Percentiles rank a stretch among this genome's conserved stretches.
phyloP scores from a whole-genome alignment of 2,329 filamentous ascomycete species.

The Catunica adiposa region DNA sequence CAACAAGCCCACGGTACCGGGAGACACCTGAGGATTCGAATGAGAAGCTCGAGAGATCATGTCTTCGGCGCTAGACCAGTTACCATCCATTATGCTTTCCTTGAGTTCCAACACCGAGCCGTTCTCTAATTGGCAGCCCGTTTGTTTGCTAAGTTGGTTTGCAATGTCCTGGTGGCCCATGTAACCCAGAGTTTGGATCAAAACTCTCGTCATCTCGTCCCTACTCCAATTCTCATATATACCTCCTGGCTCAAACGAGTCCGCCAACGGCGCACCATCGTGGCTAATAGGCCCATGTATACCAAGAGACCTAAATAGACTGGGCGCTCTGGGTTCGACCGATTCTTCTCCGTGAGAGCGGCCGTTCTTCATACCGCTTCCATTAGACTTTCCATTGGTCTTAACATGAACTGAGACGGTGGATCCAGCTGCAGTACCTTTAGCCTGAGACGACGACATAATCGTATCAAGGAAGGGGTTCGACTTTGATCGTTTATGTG shows the following conservation, averaged over 20 bases:
- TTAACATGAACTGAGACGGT: neutral
- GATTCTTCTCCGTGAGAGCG: no score
- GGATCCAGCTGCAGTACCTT: neutral
- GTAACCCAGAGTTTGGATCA: conserved; percentile 81
- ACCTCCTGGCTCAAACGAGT: neutral
- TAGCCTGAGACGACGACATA: neutral
- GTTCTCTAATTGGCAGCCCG: conserved; percentile 75
- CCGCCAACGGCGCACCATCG: neutral
- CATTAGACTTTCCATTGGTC: neutral
- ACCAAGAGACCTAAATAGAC: neutral
- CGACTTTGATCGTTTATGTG: conserved; percentile 4
- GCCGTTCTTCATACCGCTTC: no score
- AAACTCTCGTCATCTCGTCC: conserved; percentile 79
- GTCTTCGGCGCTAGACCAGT: conserved; percentile 73
- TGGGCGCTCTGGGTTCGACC: neutral
- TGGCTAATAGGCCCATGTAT: neutral
- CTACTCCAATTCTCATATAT: conserved; percentile 32
- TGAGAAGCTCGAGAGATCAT: conserved; percentile 44
- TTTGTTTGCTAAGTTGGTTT: conserved; percentile 57
- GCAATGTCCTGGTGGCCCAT: conserved; percentile 74
- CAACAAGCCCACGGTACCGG: neutral
- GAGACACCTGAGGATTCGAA: neutral
- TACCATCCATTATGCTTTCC: conserved; percentile 59
- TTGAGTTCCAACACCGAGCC: conserved; percentile 75
- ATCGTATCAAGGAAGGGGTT: neutral